These are phyloP conservation scores for Pyricularia grisea DNA, from an alignment of 2,329 filamentous ascomycete genomes.

Conservation along the genomic window DNA sequence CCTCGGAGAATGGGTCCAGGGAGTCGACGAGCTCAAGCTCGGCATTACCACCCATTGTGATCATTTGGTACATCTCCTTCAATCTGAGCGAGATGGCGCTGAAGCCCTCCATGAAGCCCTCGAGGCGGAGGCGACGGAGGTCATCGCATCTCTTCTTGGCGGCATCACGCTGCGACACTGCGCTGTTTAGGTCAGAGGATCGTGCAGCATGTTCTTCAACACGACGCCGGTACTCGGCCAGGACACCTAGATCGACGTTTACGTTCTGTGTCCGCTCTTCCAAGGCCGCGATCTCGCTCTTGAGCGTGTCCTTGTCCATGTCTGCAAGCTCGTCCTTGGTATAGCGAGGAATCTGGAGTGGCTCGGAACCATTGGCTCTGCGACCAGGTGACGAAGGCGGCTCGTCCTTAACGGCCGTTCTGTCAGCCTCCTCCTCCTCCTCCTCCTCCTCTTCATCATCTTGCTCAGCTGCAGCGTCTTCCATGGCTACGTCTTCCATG, in stretches of 20 bases:
- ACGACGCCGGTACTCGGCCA: constrained; percentile 29
- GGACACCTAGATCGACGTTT: constrained; percentile 77
- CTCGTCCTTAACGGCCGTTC: constrained; percentile 11
- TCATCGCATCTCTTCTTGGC: constrained; percentile 92
- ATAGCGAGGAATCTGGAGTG: constrained; percentile 60
- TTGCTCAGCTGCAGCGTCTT: constrained; percentile 22
- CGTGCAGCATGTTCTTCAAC: constrained; percentile 28
- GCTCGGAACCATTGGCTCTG: constrained; percentile 12
- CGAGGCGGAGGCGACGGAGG: constrained; percentile 77
- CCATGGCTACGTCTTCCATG: constrained; percentile 19
- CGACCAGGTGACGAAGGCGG: constrained; percentile 7
- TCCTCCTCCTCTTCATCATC: constrained; percentile 15
- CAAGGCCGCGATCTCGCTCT: constrained; percentile 51
- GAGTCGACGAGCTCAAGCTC: constrained; percentile 96
- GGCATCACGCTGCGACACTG: constrained; percentile 68
- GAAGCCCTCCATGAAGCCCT: constrained; percentile 98
- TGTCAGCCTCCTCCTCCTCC: constrained; percentile 13
- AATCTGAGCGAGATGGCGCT: constrained; percentile 84
- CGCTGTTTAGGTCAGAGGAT: constrained; percentile 73
- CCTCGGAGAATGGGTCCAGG: constrained; percentile 92
- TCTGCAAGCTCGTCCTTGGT: constrained; percentile 61
- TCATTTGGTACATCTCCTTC: constrained; percentile 99
- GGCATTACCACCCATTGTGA: constrained; percentile 98
- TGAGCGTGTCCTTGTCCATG: constrained; percentile 53
- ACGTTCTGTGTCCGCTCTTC: constrained; percentile 72